phyloP scores from a whole-genome alignment of 2,329 filamentous ascomycete genomes.

The Sarocladiaceae sp. region DNA sequence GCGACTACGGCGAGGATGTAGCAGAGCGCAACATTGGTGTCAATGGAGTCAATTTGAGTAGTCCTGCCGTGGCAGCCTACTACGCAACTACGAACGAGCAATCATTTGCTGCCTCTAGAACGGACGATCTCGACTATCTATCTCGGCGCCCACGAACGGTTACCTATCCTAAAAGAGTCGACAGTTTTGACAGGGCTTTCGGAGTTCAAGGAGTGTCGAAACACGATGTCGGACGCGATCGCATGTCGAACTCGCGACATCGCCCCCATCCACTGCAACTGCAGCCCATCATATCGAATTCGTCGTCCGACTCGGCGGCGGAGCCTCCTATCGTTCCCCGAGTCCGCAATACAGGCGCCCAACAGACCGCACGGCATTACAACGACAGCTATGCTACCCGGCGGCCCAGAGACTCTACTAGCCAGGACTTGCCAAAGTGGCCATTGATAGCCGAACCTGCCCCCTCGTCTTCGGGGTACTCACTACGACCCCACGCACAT shows the following conservation, averaged over 20 bases:
- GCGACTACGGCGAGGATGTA: conserved; percentile 61
- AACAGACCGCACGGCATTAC: background rate
- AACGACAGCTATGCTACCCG: too few species aligned
- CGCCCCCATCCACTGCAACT: background rate
- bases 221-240: background rate
- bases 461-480: background rate
- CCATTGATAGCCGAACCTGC: background rate
- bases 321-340: background rate
- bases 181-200: background rate
- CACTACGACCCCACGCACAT: background rate
- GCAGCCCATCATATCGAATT: background rate
- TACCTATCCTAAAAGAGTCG: background rate
- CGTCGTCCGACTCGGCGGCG: background rate
- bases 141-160: conserved; percentile 1
- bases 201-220: background rate
- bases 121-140: background rate
- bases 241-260: background rate
- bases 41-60: conserved; percentile 29
- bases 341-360: background rate
- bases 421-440: background rate
- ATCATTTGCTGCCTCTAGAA: background rate
- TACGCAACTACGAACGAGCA: conserved; percentile 17
- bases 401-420: background rate
- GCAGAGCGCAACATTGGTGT: conserved; percentile 54
- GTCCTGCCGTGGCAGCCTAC: conserved; percentile 29